A percentile compares a stretch with the other conserved stretches of the same genome.
phyloP scores from a whole-genome alignment of 169 alveolate genomes.

The Plasmodium billcollinsi region DNA sequence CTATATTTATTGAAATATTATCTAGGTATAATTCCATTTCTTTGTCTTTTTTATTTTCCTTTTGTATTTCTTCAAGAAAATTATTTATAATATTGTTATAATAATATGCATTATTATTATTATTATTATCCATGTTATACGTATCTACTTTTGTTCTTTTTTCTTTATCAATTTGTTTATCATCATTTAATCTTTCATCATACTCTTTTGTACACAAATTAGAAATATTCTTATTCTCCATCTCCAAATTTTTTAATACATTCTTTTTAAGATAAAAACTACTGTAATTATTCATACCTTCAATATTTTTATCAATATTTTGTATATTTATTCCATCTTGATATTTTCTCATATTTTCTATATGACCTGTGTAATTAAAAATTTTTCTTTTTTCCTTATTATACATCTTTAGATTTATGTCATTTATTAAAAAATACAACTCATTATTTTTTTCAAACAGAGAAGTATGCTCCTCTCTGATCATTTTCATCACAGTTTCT shows the following conservation, averaged over 20 bases:
- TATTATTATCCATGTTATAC: background rate
- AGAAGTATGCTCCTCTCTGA: conserved; percentile 39
- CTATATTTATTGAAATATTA: conserved; percentile 46
- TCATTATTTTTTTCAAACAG: conserved; percentile 24
- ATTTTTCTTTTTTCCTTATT: background rate
- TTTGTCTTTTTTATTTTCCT: background rate
- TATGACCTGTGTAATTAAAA: background rate
- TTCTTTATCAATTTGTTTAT: background rate
- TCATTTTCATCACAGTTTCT: conserved; percentile 45
- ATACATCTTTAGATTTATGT: conserved; percentile 7
- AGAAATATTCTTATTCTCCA: background rate
- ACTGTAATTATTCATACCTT: background rate
- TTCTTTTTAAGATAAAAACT: background rate
- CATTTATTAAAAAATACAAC: conserved; percentile 21
- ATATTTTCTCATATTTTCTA: background rate
- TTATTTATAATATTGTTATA: background rate
- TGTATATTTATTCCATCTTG: background rate
- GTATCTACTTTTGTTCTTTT: background rate
- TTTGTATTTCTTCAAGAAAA: background rate
- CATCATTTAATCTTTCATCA: background rate
- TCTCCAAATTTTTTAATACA: background rate
- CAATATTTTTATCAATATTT: background rate
- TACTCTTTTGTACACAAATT: background rate
- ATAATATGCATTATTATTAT: background rate
- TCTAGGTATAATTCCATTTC: conserved; percentile 42